Evolutionary conservation across 106 monocot species (phyloP).

Genomic region (Acorus gramineus): DNA sequence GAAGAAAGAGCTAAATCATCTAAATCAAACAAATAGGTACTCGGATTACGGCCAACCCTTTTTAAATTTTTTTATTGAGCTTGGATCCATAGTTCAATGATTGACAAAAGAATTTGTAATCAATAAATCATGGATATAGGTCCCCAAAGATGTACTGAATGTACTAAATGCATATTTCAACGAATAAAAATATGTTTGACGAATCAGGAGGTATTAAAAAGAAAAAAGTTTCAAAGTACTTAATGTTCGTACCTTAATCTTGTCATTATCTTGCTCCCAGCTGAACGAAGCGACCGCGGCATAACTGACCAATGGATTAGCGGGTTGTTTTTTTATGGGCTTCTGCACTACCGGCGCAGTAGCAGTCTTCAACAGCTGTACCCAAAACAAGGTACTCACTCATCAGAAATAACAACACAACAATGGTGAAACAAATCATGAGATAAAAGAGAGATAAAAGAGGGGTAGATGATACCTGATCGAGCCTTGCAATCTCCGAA

Average conservation of each 20-base stretch:
- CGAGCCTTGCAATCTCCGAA: constrained; percentile 41
- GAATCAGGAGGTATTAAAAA: too few species aligned
- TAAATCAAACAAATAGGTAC: too few species aligned
- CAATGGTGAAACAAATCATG: neutral
- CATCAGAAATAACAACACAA: neutral
- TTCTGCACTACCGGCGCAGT: constrained; percentile 5
- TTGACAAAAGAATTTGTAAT: too few species aligned
- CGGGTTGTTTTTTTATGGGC: constrained; percentile 4
- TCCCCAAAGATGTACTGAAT: too few species aligned
- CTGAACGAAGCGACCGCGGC: constrained; percentile 74
- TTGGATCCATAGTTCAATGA: too few species aligned
- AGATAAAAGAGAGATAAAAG: neutral
- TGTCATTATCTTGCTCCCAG: constrained; percentile 91
- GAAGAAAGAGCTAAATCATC: too few species aligned
- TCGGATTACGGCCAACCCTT: too few species aligned
- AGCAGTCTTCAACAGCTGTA: constrained; percentile 32
- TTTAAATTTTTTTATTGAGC: too few species aligned
- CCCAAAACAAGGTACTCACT: neutral
- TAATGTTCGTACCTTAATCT: constrained; percentile 50
- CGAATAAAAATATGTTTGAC: too few species aligned
- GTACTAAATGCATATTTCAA: too few species aligned
- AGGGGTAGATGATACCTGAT: constrained; percentile 30
- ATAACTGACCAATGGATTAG: constrained; percentile 16
- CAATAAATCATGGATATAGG: too few species aligned
- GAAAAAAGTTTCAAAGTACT: too few species aligned